A percentile compares a stretch with the other conserved stretches of the same genome.
Evolutionary conservation across 805 yeast genomes (phyloP).

Genomic region (Cyberlindnera mycetangii): DNA sequence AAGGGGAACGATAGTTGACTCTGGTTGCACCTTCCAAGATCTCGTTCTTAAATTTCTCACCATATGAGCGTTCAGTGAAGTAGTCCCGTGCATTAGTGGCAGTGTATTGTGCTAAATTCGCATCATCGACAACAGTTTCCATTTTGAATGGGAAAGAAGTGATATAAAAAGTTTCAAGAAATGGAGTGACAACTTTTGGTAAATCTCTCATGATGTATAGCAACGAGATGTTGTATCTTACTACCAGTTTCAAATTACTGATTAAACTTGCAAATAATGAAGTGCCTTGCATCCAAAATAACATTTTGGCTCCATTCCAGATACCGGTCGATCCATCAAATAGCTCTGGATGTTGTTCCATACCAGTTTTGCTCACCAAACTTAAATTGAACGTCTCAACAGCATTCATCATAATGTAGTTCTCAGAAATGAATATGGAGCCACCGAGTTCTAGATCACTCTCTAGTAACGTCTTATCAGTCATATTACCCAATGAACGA

Average conservation of each 20-base stretch:
- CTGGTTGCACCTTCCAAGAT: slow-evolving; percentile 41
- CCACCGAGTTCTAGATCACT: slow-evolving; percentile 44
- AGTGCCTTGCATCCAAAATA: slow-evolving; percentile 14
- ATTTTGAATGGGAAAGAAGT: slow-evolving; percentile 37
- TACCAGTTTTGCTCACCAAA: slow-evolving; percentile 11
- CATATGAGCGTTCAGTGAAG: slow-evolving; percentile 25
- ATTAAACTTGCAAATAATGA: neutral
- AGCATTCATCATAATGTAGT: slow-evolving; percentile 37
- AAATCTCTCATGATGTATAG: slow-evolving; percentile 20
- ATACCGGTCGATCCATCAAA: slow-evolving; percentile 28
- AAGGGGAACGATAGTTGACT: slow-evolving; percentile 42
- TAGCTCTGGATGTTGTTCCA: slow-evolving; percentile 7
- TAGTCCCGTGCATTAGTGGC: slow-evolving; percentile 26
- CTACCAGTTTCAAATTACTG: slow-evolving; percentile 22
- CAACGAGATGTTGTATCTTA: slow-evolving; percentile 33
- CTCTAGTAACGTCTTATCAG: slow-evolving; percentile 20
- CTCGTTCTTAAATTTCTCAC: slow-evolving; percentile 28
- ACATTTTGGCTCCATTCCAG: slow-evolving; percentile 37
- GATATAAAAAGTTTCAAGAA: slow-evolving; percentile 30
- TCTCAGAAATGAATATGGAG: slow-evolving; percentile 40
- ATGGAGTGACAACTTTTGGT: slow-evolving; percentile 26
- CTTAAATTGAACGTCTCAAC: slow-evolving; percentile 35
- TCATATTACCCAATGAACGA: slow-evolving; percentile 10
- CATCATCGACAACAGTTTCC: slow-evolving; percentile 1
- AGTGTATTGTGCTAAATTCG: slow-evolving; percentile 28